Percentiles rank a stretch among this genome's conserved stretches.
phyloP scores from a whole-genome alignment of 805 yeast species.

The Millerago galiae region DNA sequence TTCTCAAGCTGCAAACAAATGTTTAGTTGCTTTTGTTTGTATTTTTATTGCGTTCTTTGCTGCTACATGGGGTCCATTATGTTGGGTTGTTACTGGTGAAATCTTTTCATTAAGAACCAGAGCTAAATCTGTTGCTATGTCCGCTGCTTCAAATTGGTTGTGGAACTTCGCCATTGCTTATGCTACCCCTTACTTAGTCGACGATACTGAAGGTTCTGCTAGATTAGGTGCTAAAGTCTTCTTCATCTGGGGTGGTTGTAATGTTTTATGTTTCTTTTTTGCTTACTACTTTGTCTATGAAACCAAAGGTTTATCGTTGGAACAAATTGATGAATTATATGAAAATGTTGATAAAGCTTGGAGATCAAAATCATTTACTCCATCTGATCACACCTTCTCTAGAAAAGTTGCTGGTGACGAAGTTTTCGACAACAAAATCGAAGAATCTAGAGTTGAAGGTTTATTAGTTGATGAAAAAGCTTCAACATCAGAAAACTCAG shows the following conservation, averaged over 20 bases:
- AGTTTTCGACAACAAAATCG: constrained; percentile 6
- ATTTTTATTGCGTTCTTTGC: constrained; percentile 72
- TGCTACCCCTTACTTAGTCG: constrained; percentile 68
- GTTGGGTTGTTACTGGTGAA: constrained; percentile 62
- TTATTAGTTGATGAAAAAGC: constrained; percentile 6
- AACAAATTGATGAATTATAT: constrained; percentile 61
- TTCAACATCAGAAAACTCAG: constrained; percentile 2
- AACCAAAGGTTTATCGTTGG: constrained; percentile 62
- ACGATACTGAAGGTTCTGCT: constrained; percentile 52
- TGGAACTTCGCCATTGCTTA: constrained; percentile 73
- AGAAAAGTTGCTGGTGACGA: constrained; percentile 13
- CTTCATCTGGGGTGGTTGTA: constrained; percentile 73
- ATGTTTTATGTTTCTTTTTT: constrained; percentile 48
- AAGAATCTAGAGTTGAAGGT: constrained; percentile 5
- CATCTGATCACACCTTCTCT: constrained; percentile 31
- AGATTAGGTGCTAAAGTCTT: constrained; percentile 62
- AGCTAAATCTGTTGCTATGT: constrained; percentile 63
- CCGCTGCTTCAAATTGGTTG: constrained; percentile 76
- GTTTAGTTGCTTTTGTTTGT: constrained; percentile 46
- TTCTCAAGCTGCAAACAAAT: constrained; percentile 34
- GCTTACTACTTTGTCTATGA: constrained; percentile 54
- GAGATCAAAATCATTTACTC: constrained; percentile 26
- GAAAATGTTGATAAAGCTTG: constrained; percentile 29
- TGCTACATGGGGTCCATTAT: constrained; percentile 78
- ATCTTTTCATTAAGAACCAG: constrained; percentile 68